These are phyloP conservation scores for Anthracocystis walkeri DNA, from an alignment of 1,284 basidiomycete species.

Conservation along the genomic window DNA sequence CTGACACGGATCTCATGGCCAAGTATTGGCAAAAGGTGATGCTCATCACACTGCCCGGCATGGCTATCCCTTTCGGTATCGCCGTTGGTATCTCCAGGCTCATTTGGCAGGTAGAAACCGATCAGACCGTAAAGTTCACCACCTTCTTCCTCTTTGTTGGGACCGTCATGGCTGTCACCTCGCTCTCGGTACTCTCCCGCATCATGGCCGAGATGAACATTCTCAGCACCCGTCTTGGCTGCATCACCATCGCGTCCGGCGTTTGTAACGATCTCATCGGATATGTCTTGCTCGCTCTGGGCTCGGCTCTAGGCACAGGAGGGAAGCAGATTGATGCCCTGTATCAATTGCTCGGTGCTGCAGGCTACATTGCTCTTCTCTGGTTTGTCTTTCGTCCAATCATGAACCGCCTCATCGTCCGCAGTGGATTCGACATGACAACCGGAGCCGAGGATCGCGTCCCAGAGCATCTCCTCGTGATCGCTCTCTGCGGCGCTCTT, in stretches of 20 bases:
- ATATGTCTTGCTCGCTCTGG: slow-evolving; percentile 54
- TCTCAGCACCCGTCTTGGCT: slow-evolving; percentile 51
- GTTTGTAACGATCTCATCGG: slow-evolving; percentile 59
- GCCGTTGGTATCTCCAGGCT: slow-evolving; percentile 55
- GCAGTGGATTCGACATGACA: slow-evolving; percentile 44
- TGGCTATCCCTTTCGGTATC: slow-evolving; percentile 60
- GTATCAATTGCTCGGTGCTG: slow-evolving; percentile 51
- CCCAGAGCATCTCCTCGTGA: slow-evolving; percentile 44
- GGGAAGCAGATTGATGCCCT: slow-evolving; percentile 52
- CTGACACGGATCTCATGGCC: slow-evolving; percentile 59
- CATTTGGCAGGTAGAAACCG: slow-evolving; percentile 48
- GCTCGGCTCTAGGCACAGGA: slow-evolving; percentile 40
- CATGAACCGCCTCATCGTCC: slow-evolving; percentile 39
- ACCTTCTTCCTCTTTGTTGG: slow-evolving; percentile 62
- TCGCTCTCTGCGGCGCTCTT: slow-evolving; percentile 47
- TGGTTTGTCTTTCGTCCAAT: slow-evolving; percentile 50
- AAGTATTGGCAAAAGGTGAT: slow-evolving; percentile 52
- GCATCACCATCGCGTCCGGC: slow-evolving; percentile 54
- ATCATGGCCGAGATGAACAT: slow-evolving; percentile 60
- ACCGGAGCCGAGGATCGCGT: slow-evolving; percentile 37
- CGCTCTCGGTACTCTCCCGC: slow-evolving; percentile 47
- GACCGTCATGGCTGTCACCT: slow-evolving; percentile 61
- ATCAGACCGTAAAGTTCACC: slow-evolving; percentile 50
- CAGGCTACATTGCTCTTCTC: slow-evolving; percentile 42
- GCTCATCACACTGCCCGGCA: slow-evolving; percentile 56